Evolutionary conservation across 169 alveolate species (phyloP), one percentile per base, ranked within the genome.

Genomic region (Babesia ovata): DNA sequence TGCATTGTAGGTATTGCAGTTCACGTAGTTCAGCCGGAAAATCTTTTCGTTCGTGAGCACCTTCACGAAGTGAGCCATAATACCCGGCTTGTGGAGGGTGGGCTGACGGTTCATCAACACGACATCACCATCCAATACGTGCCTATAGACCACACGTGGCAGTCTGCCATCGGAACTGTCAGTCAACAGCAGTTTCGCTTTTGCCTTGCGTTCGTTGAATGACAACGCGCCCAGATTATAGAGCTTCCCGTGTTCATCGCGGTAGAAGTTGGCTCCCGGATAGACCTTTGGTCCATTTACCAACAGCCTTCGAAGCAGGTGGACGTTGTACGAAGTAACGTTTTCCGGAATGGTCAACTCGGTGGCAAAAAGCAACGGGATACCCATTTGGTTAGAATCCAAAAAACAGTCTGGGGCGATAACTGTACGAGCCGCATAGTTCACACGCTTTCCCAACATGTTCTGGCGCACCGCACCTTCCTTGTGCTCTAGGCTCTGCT

Each of bases 361-460:
- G 59, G 91, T 91, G 22, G 99, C 99, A 67, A 97, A 93, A 86
- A 93, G 93, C 14, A 95, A 74, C 0, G 99, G 99, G 26, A 97
- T 95, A 21, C 99, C 99, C 54, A 97, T 95, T 89, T 97, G 97
- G 62, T 96, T 97, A 19, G 99, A 94, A 54, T 96, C 98, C 36
- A 98, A 90, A 77, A 96, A 94, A 21, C 99, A 98, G 77, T 98
- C 99, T 2, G 99, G 99, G 16, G 99, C 96, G 46, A 98, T 96
- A 44, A 98, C 99, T 13, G 98, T 94, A 44, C 99, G 94, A 17
- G 99, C 99, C 0, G 99, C 98, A 84, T 94, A 95, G 84, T 98
- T 98, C 16, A 98, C 99, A 75, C 99, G 91, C 86, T 97, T 97
- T 2, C 99, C 99, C 99, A 97, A 95, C 98, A 98, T 96, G 79